Percentiles rank a stretch among this genome's conserved stretches.
Conservation (phyloP, 495 filamentous ascomycete genomes). For the Letharia columbiana region DNA sequence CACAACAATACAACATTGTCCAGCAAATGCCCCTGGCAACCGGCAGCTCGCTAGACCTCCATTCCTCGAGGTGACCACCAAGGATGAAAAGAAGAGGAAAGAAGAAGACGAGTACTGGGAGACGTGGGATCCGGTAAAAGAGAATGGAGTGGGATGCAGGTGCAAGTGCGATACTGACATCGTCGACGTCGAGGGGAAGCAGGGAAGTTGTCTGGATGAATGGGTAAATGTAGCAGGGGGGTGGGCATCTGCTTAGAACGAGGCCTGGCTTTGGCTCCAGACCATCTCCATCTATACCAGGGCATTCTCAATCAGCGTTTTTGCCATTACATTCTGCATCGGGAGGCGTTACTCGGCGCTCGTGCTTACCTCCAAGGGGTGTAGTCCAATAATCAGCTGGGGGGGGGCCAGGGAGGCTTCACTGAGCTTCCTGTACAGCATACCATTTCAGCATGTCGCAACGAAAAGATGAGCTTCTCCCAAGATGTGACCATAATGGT, state of each 20-base stretch:
- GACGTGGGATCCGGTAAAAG: conserved; percentile 70
- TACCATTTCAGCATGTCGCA: background rate
- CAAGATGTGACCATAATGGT: background rate
- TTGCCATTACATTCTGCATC: conserved; percentile 5
- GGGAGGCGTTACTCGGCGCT: conserved; percentile 14
- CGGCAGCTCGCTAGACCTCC: conserved; percentile 76
- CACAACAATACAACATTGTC: conserved; percentile 98
- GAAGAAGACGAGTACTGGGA: conserved; percentile 99
- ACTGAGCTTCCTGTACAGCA: conserved; percentile 12
- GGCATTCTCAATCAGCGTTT: conserved; percentile 11
- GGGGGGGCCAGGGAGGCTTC: background rate
- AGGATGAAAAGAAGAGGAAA: conserved; percentile 74
- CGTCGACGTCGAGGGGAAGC: conserved; percentile 92
- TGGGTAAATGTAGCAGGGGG: conserved; percentile 98
- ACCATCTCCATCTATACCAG: background rate
- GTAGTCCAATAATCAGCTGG: conserved; percentile 3
- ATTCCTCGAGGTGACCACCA: conserved; percentile 75
- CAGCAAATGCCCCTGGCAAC: conserved; percentile 78
- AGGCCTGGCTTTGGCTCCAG: conserved; percentile 8
- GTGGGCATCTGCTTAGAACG: conserved; percentile 62
- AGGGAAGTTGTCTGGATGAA: conserved; percentile 87
- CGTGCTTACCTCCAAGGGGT: conserved; percentile 8
- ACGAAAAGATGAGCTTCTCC: background rate
- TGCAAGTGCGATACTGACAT: conserved; percentile 99
- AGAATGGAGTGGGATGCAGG: conserved; percentile 95